Evolutionary conservation across 176 grass and related monocot species (phyloP), one percentile per base, ranked within the genome.

Genomic region (Oryza punctata): DNA sequence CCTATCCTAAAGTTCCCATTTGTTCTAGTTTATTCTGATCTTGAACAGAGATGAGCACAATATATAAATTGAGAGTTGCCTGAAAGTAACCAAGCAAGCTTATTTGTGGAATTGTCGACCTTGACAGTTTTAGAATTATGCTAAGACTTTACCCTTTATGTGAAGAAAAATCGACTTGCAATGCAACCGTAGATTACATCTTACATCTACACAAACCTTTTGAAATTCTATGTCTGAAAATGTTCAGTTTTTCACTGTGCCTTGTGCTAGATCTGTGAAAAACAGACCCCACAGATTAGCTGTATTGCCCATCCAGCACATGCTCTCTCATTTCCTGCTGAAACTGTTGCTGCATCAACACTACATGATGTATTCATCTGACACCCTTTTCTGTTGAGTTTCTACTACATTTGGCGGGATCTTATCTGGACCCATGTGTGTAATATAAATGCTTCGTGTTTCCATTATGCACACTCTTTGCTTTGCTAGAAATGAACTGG

Each of bases 311-410:
- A 73, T 75, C 37, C 29, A 49, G 35, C 88, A 87, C 79, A 78
- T 90, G 84, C 28, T 41, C 73, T 40, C 73, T 28, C 52, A 13
- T 87, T 64, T 64, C 72, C 59, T 35, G 24, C 9, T 65, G 50
- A 44, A 77, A 19, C 27, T 14, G 3, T 41, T 75, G 69, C 69
- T 72, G 10, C 77, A 59, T 88, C 59, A 46, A 49, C 47, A 40
- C 59, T 25, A 10, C 86, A 67, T 65, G 63, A 60, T 88, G 40
- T 76, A 81, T 57, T n/a, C 52, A 35, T 68, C 88, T 78, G 67
- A 84, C 46, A 78, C 46, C 66, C 19, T 84, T 64, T 72, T 81
- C 33, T 77, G 73, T 72, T 89, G 72, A 82, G 73, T 67, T 65
- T 78, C 65, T 73, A 67, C 88, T 78, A 67, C 78, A 90, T 88